Conservation (phyloP, 75 land plant genomes). For the Picea glauca region DNA sequence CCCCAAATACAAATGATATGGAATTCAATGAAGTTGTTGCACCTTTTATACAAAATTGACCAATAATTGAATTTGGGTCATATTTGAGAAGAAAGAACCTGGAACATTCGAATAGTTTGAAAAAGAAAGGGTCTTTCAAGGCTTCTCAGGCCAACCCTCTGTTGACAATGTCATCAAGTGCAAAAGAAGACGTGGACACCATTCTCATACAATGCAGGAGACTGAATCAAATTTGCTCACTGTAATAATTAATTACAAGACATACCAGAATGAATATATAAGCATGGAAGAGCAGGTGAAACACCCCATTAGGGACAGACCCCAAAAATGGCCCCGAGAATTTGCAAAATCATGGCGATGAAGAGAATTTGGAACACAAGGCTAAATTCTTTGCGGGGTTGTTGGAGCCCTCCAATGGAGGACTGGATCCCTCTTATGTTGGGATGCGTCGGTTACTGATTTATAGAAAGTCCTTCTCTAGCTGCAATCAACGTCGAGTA, state of each 20-base stretch:
- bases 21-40: no score
- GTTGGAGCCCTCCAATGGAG: slow-evolving; percentile 40
- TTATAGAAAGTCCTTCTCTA: slow-evolving; percentile 38
- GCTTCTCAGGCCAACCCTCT: neutral
- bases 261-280: no score
- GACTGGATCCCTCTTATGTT: slow-evolving; percentile 43
- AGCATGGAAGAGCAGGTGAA: neutral
- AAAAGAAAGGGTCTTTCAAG: neutral
- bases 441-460: slow-evolving; percentile 60
- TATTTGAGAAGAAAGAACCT: neutral
- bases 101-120: neutral
- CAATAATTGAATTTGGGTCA: no score
- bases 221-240: no score
- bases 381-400: slow-evolving; percentile 46
- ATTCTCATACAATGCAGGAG: no score
- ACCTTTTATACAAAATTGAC: no score
- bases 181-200: slow-evolving; percentile 10
- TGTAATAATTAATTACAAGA: no score
- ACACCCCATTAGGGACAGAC: neutral
- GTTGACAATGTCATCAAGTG: slow-evolving; percentile 52
- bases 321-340: neutral
- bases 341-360: neutral
- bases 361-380: neutral
- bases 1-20: no score
- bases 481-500: slow-evolving; percentile 38